Conservation (phyloP, 345 rosid genomes). For the Rhizophora apiculata region DNA sequence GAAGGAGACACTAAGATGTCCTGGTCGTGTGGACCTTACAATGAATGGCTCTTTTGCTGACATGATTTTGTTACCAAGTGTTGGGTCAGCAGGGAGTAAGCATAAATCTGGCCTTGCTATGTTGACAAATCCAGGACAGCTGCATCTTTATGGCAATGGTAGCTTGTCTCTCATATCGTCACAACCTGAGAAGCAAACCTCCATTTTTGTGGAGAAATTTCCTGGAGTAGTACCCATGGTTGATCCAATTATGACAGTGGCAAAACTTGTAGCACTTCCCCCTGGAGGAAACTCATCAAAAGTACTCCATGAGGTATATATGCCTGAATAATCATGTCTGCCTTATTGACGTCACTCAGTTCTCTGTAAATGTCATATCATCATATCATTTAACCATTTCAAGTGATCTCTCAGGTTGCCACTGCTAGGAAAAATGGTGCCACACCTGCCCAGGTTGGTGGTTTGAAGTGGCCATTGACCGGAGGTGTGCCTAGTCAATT, state of each 20-base stretch:
- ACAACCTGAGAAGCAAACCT: conserved; percentile 39
- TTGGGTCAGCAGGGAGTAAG: conserved; percentile 33
- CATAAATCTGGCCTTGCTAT: conserved; percentile 41
- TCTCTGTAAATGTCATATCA: conserved; percentile 2
- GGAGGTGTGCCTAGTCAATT: conserved; percentile 68
- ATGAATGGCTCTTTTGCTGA: conserved; percentile 79
- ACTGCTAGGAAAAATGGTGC: conserved; percentile 24
- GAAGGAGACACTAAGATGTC: conserved; percentile 57
- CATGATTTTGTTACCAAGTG: conserved; percentile 62
- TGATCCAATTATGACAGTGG: conserved; percentile 60
- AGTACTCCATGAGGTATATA: conserved; percentile 57
- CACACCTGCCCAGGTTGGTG: conserved; percentile 19
- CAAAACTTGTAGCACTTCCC: conserved; percentile 40
- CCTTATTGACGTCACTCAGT: conserved; percentile 6
- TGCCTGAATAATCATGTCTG: not conserved
- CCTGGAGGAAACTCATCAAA: conserved; percentile 39
- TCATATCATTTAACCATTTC: not conserved
- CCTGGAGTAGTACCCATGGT: conserved; percentile 50
- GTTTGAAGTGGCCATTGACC: conserved; percentile 69
- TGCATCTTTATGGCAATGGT: conserved; percentile 59
- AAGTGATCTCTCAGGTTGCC: conserved; percentile 25
- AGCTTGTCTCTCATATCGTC: conserved; percentile 50
- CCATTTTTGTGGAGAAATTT: conserved; percentile 50
- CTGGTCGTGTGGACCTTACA: conserved; percentile 59
- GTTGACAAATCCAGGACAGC: conserved; percentile 70